Evolutionary conservation across 23 red algal species (phyloP).

Genomic region (Pyropia yezoensis): DNA sequence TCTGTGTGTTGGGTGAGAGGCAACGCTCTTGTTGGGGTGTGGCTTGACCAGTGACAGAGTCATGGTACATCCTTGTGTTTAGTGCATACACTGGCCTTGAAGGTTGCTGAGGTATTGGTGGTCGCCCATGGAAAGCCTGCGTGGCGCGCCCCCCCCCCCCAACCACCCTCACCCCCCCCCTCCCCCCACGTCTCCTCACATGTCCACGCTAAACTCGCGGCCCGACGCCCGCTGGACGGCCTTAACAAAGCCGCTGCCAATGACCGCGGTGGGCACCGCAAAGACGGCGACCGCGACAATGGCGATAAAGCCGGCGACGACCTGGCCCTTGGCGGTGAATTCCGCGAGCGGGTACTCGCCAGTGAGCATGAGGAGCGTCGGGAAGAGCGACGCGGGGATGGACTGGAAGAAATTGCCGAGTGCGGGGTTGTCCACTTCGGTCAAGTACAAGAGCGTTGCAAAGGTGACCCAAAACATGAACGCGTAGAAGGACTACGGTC

Average conservation of each 20-base stretch:
- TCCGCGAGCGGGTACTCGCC: constrained; percentile 67
- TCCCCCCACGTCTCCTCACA: neutral
- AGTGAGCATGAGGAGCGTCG: constrained; percentile 56
- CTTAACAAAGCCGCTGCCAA: constrained; percentile 66
- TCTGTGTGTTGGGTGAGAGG: too few relatives aligned
- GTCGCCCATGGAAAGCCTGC: too few relatives aligned
- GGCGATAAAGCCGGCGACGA: constrained; percentile 50
- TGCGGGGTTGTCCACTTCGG: constrained; percentile 52
- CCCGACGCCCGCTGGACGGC: constrained; percentile 56
- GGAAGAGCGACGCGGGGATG: constrained; percentile 62
- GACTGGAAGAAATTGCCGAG: constrained; percentile 48
- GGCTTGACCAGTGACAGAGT: too few relatives aligned
- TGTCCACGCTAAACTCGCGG: constrained; percentile 58
- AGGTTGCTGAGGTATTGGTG: too few relatives aligned
- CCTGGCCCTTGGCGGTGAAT: constrained; percentile 40
- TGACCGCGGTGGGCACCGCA: constrained; percentile 51
- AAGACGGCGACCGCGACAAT: constrained; percentile 69
- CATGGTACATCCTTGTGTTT: too few relatives aligned
- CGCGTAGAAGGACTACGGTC: constrained; percentile 28
- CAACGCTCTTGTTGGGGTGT: too few relatives aligned
- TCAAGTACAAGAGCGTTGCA: constrained; percentile 42
- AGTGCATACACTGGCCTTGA: too few relatives aligned
- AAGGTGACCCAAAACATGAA: constrained; percentile 40
- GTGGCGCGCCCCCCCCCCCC: too few relatives aligned
- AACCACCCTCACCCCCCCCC: too few relatives aligned